Conservation (phyloP, 2,329 filamentous ascomycete genomes). For the Botrytis galanthina region DNA sequence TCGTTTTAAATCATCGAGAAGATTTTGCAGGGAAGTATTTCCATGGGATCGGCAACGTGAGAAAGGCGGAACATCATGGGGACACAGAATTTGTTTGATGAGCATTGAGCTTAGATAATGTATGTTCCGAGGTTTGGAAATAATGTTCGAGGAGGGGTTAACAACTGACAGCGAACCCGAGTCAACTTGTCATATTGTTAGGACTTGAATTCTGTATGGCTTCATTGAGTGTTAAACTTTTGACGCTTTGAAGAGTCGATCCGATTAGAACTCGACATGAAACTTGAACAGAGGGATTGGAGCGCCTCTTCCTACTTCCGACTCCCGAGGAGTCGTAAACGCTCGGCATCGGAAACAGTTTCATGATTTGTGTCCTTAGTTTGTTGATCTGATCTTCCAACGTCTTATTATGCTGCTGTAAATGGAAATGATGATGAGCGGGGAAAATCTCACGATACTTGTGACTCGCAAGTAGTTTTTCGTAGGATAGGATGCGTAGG, state of each 20-base stretch:
- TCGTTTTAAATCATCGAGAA: background rate
- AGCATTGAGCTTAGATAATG: conserved; percentile 1
- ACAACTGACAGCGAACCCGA: background rate
- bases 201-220: background rate
- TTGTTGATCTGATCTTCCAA: conserved; percentile 14
- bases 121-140: background rate
- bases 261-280: background rate
- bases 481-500: background rate
- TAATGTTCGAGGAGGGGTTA: background rate
- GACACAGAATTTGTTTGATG: conserved; percentile 13
- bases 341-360: conserved; percentile 5
- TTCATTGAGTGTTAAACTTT: background rate
- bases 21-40: background rate
- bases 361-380: background rate
- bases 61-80: conserved; percentile 2
- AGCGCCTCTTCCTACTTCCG: background rate
- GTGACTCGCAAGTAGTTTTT: background rate
- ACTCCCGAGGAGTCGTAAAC: background rate
- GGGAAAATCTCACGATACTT: conserved; percentile 12
- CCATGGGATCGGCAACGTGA: background rate
- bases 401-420: background rate
- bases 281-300: background rate
- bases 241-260: background rate
- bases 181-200: background rate
- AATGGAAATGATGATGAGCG: conserved; percentile 4